Evolutionary conservation across 768 basidiomycete genomes (phyloP), one percentile per base, ranked within the genome.

Genomic region (Tephrocybe sp.): DNA sequence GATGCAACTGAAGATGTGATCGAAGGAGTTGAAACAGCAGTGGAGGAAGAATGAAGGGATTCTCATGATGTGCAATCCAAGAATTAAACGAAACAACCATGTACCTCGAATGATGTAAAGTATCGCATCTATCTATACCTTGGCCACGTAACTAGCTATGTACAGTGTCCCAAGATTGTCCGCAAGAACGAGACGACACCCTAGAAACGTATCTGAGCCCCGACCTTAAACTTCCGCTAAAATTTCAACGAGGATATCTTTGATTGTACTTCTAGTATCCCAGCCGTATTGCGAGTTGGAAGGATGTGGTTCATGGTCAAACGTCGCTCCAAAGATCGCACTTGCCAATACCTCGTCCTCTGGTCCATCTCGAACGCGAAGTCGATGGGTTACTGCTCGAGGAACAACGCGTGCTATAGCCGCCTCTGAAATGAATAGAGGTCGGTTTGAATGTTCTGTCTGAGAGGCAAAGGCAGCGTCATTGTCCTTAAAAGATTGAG

Each of bases 341-440:
- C 87, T 81, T 7, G 80, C 80, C 50, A 91, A 65, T 2, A 89
- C 67, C 62, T 91, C 86, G 51, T 89, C 86, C 52, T 81, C 73
- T 1, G 86, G 86, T 1, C 86, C 81, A 62, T 83, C 78, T 32
- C 88, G 75, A 49, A 89, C 78, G 44, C 85, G 74, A 53, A 93
- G 62, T 10, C 90, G 84, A 68, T 93, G 90, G 6, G 86, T 84
- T 25, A 92, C 76, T 0, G 85, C 81, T 18, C 87, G 71, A 30
- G 87, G 87, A 55, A 88, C 79, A 24, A 90, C 82, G 52, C 86
- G 77, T 50, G 86, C 86, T 55, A 89, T 75, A 58, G 92, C 86
- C 50, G 84, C 83, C 64, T 89, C 86, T 4, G 85, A 85, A 3
- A 88, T 82, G 51, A 87, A 86, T 55, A 85, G 58, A 30, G 69